Evolutionary conservation across 108 stramenopile species (phyloP), one percentile per base, ranked within the genome.

Genomic region (Nannochloropsis gaditana): DNA sequence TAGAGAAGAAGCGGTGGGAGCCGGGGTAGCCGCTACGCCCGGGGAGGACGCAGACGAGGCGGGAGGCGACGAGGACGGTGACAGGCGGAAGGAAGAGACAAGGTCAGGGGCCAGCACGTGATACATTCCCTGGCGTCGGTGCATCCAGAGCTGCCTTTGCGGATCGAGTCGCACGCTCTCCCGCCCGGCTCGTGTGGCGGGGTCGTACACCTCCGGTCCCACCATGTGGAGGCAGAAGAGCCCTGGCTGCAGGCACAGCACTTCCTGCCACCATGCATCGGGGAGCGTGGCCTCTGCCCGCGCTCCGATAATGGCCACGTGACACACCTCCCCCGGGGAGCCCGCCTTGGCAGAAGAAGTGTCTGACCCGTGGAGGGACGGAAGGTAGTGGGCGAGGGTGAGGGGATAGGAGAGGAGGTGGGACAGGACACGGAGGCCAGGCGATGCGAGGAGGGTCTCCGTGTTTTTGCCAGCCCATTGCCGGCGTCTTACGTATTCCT

Each of bases 181-280:
- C n/a, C n/a, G n/a, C n/a, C 19, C 59, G 15, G 59, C 59, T 73
- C 5, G 2, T 73, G 59, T n/a, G 15, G 59, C 59, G 15, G 59
- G 2, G 15, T 73, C n/a, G 15, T 15, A 15, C 59, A 73, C 59
- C 59, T 73, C 59, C 15, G 59, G 59, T 4, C 59, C 59, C 5
- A 73, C 59, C 59, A 73, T 73, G 59, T 73, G 59, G n/a, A 73
- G 59, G 59, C n/a, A n/a, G 59, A 73, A n/a, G n/a, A 19, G 59
- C 2, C 2, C 4, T 15, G 19, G 4, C 19, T n/a, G 59, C 15
- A 73, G 59, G 59, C 59, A 73, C 59, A 73, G 5, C 59, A 73
- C 2, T 73, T 73, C 59, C 59, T 19, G 15, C 59, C 59, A 73
- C 59, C 59, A 73, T 15, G 59, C 59, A 73, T n/a, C n/a, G 59